Conservation (phyloP, 139 green algal species). For the Gonium pectorale region DNA sequence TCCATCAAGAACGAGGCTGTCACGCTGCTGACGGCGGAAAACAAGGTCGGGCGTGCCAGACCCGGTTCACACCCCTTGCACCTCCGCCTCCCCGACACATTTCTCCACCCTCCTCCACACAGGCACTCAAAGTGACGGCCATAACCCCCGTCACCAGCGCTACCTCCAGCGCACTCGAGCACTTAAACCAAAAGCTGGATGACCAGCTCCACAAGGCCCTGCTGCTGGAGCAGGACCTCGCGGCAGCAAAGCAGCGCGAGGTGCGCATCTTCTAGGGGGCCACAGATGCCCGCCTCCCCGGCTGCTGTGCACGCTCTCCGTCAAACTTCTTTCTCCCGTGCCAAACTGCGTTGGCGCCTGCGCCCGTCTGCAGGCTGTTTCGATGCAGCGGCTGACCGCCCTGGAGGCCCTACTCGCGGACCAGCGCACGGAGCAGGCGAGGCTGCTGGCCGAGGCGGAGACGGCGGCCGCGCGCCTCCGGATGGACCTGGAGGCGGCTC, state of each 20-base stretch:
- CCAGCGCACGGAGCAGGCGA: neutral
- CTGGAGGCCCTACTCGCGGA: neutral
- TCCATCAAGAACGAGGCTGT: slow-evolving; percentile 3
- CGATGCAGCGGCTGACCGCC: slow-evolving; percentile 5
- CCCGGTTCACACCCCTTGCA: neutral
- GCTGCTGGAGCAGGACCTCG: slow-evolving; percentile 47
- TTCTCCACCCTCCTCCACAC: neutral
- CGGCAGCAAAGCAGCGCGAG: slow-evolving; percentile 21
- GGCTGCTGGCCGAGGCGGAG: neutral
- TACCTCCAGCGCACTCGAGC: neutral
- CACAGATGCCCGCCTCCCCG: no score
- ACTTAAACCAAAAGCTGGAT: slow-evolving; percentile 31
- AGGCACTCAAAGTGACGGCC: neutral
- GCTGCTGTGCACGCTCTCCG: no score
- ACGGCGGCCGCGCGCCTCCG: neutral
- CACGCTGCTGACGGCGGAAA: neutral
- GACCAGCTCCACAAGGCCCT: slow-evolving; percentile 15
- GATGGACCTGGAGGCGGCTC: slow-evolving; percentile 13
- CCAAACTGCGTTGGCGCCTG: no score
- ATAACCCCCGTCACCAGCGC: neutral
- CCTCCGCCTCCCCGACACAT: neutral
- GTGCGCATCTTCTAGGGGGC: neutral
- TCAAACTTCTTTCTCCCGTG: no score
- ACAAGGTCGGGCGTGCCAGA: neutral
- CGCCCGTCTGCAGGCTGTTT: slow-evolving; percentile 7